Evolutionary conservation across 2,329 filamentous ascomycete genomes (phyloP), one percentile per base, ranked within the genome.

Genomic region (Penicillium sp.): DNA sequence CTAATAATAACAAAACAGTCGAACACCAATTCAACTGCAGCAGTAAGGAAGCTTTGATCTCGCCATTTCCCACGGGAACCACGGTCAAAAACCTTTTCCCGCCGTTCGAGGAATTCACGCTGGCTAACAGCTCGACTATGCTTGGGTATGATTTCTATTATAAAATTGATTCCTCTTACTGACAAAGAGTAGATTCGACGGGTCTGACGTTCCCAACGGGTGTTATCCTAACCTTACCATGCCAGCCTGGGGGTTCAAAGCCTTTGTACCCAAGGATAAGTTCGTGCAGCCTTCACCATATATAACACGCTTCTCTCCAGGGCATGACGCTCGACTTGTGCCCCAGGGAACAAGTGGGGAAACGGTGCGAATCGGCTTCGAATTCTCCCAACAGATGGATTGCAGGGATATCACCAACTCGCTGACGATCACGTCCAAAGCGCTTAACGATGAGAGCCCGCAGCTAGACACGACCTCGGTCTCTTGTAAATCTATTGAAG

Each of bases 81-180:
- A 81, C 75, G 0, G 84, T 88, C 60, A 83, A 82, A 66, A 87
- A 86, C 61, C 68, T 88, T 16, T 86, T 88, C 68, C 82, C 82
- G 61, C 84, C 85, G 0, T 84, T 82, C 61, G 83, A 85, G 0
- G 71, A 77, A 11, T 72, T 65, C 46, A 84, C 71, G 0, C 73
- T 88, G 25, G 72, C 75, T 34, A 67, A 69, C 2, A 81, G 82
- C 0, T 67, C 75, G 1, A 68, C 73, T 9, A 72, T 71, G 33
- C 75, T 84, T 50, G 77, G 76, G 13, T 75, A 82, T 43, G 76
- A 78, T 54, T 75, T 74, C 2, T 79, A 78, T 2, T 74, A 67
- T 0, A 70, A 76, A 9, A 71, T 66, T 44, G 84, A 82, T 54
- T 85, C 84, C 6, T 87, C 84, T 63, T 64, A 29, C 68, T 87